Evolutionary conservation across 1,284 basidiomycete species (phyloP).

Genomic region (Puccinia triticina): DNA sequence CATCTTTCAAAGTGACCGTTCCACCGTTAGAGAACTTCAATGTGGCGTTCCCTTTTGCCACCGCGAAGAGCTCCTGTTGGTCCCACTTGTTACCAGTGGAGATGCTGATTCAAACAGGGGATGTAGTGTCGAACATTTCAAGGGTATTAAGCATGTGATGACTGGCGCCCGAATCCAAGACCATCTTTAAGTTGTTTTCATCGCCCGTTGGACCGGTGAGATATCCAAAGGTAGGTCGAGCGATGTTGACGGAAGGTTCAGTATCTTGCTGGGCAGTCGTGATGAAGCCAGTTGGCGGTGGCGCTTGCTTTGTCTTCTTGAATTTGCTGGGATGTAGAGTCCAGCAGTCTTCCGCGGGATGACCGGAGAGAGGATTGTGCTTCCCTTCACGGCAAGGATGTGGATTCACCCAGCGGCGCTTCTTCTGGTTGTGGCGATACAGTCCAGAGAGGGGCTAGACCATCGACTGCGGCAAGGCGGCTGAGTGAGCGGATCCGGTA

Average conservation of each 20-base stretch:
- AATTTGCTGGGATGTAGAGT: no score
- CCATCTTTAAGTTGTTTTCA: no score
- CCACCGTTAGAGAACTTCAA: background rate
- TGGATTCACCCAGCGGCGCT: no score
- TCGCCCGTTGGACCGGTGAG: background rate
- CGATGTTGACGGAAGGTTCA: background rate
- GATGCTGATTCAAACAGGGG: background rate
- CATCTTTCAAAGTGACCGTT: background rate
- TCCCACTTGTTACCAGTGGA: background rate
- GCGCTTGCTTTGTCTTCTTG: no score
- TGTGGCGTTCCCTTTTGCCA: background rate
- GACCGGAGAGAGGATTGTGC: no score
- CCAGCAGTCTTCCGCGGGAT: no score
- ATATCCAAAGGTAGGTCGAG: background rate
- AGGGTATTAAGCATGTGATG: background rate
- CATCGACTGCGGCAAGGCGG: no score
- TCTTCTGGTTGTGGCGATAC: no score
- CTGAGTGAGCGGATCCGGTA: no score
- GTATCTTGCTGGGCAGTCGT: background rate
- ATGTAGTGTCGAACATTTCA: background rate
- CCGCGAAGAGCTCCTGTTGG: background rate
- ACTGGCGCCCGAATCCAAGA: background rate
- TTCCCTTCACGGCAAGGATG: no score
- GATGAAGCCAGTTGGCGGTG: no score
- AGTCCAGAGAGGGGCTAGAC: no score